These are phyloP conservation scores for Xylaria sp. DNA, from an alignment of 2,329 filamentous ascomycete species.

Conservation along the genomic window DNA sequence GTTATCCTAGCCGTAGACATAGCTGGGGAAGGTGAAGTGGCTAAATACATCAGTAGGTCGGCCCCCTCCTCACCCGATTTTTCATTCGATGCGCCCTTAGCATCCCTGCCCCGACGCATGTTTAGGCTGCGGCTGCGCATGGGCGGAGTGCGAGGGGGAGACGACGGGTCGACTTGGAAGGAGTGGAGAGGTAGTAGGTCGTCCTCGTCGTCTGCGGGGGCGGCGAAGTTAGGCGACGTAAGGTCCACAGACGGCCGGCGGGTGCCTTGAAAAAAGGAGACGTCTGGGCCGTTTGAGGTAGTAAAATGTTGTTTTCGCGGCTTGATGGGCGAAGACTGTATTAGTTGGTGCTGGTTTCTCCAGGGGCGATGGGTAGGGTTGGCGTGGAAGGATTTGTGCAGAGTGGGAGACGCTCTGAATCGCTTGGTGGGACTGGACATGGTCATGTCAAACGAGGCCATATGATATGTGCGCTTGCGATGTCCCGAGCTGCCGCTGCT, in stretches of 20 bases:
- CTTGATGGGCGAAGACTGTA: slow-evolving; percentile 89
- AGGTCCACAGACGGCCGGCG: slow-evolving; percentile 74
- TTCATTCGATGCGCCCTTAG: slow-evolving; percentile 51
- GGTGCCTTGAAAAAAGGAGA: slow-evolving; percentile 82
- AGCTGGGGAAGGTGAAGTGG: slow-evolving; percentile 89
- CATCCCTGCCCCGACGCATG: slow-evolving; percentile 61
- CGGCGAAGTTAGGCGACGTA: slow-evolving; percentile 69
- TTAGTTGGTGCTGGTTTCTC: slow-evolving; percentile 80
- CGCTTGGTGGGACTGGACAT: slow-evolving; percentile 74
- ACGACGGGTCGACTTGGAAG: slow-evolving; percentile 76
- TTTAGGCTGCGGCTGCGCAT: slow-evolving; percentile 65
- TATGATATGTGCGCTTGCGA: slow-evolving; percentile 71
- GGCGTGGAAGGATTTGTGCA: slow-evolving; percentile 66
- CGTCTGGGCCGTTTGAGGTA: slow-evolving; percentile 74
- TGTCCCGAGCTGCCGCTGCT: slow-evolving; percentile 74
- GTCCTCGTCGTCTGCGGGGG: slow-evolving; percentile 82
- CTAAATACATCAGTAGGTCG: slow-evolving; percentile 83
- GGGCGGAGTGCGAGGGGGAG: slow-evolving; percentile 86
- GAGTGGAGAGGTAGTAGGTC: slow-evolving; percentile 81
- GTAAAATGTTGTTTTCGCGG: slow-evolving; percentile 79
- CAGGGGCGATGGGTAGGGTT: slow-evolving; percentile 67
- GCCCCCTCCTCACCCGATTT: slow-evolving; percentile 82
- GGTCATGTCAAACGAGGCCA: slow-evolving; percentile 65
- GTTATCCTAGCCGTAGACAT: slow-evolving; percentile 62
- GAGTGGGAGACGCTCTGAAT: slow-evolving; percentile 72